Evolutionary conservation across 345 rosid species (phyloP), one percentile per base, ranked within the genome.

Genomic region (Euphorbia lathyris): DNA sequence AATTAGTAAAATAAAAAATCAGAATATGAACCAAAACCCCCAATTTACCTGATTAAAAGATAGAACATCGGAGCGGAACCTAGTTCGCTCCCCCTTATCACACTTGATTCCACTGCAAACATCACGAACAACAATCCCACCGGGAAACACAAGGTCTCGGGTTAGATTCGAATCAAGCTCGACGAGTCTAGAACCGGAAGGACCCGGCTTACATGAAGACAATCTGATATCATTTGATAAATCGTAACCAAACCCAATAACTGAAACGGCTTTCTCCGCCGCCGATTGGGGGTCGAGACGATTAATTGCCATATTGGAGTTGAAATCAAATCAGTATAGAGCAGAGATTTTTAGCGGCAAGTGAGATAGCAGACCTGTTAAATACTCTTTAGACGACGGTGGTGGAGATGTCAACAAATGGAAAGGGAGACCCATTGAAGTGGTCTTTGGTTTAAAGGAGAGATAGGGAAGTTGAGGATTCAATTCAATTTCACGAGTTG

Each of bases 21-120:
- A 7, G 38, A 9, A 14, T 0, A 50, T 0, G 8, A 70, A n/a
- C 1, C 27, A 40, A 3, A 59, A 48, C 57, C 27, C 23, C 26
- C 12, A 55, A 5, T 55, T 57, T 64, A 91, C 99, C 96, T 90
- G 93, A 67, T 82, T 87, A 72, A 95, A 95, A 71, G 96, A 82
- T 61, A 95, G 92, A 61, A 90, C 83, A 69, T 95, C 97, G 65
- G 97, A 86, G 58, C 83, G 76, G 36, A 91, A 78, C 75, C 97
- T 85, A 4, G 93, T 91, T 16, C 93, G 90, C 63, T 95, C 97
- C 79, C 97, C 99, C 70, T 95, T 95, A 63, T 95, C 99, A 63
- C 97, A 95, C 84, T 85, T 92, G 69, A 95, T 90, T 36, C 83
- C 89, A 51, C 72, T 68, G 3, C 90, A 78, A 48, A 88, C 99